Conservation (phyloP, 1,284 basidiomycete genomes). For the Ustilago cynodontis region DNA sequence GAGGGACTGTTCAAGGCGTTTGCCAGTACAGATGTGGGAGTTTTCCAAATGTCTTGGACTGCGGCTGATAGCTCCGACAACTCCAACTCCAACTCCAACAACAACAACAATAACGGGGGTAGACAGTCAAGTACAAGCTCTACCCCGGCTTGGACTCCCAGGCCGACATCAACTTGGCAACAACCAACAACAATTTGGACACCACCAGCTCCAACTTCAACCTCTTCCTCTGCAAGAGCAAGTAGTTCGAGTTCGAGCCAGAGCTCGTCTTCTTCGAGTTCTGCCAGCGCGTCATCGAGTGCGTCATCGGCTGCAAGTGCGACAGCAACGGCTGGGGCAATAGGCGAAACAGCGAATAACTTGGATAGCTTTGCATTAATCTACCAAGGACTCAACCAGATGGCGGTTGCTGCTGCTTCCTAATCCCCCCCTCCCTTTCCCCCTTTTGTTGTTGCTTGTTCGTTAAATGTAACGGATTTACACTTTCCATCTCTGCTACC, state of each 20-base stretch:
- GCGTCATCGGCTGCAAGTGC: slow-evolving; percentile 6
- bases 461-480: slow-evolving; percentile 18
- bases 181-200: slow-evolving; percentile 23
- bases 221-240: slow-evolving; percentile 1
- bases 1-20: slow-evolving; percentile 76
- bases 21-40: slow-evolving; percentile 38
- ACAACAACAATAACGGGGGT: slow-evolving; percentile 14
- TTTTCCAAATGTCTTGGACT: slow-evolving; percentile 61
- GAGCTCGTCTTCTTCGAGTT: background rate
- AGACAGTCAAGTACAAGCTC: background rate
- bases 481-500: slow-evolving; percentile 1
- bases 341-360: slow-evolving; percentile 12
- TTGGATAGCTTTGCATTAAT: slow-evolving; percentile 43
- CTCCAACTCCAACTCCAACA: too few species aligned
- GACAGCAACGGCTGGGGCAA: background rate
- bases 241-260: background rate
- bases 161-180: slow-evolving; percentile 14
- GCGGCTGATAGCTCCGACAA: slow-evolving; percentile 20
- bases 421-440: background rate
- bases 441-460: background rate
- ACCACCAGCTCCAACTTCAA: slow-evolving; percentile 5
- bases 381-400: slow-evolving; percentile 43
- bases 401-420: slow-evolving; percentile 41
- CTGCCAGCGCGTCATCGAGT: slow-evolving; percentile 7
- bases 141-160: slow-evolving; percentile 19